Evolutionary conservation across 768 basidiomycete species (phyloP).

Genomic region (Nidularia sp.): DNA sequence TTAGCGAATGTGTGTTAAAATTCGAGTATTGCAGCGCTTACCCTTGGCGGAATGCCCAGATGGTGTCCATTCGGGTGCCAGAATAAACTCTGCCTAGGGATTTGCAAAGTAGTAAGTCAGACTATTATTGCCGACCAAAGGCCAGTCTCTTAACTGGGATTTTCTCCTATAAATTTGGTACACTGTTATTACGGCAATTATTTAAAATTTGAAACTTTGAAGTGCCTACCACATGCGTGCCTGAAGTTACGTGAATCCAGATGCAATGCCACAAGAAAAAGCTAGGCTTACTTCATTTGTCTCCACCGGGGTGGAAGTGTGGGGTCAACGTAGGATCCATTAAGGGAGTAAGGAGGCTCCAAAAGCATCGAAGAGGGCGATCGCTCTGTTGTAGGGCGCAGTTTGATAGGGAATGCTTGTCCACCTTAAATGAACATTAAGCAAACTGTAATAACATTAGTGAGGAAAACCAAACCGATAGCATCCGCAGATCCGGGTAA

Average conservation of each 20-base stretch:
- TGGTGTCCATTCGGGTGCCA: slow-evolving; percentile 58
- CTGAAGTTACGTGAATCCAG: slow-evolving; percentile 13
- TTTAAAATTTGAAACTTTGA: neutral
- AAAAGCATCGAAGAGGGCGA: slow-evolving; percentile 73
- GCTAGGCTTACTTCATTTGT: slow-evolving; percentile 60
- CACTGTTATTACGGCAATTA: neutral
- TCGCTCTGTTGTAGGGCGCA: slow-evolving; percentile 67
- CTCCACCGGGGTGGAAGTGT: slow-evolving; percentile 50
- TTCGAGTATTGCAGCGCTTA: slow-evolving; percentile 15
- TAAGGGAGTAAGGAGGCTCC: slow-evolving; percentile 61
- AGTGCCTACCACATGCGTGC: slow-evolving; percentile 41
- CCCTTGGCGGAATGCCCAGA: slow-evolving; percentile 62
- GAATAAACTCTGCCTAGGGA: slow-evolving; percentile 37
- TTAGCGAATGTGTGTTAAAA: slow-evolving; percentile 8
- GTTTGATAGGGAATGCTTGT: slow-evolving; percentile 81
- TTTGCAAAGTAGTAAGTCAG: slow-evolving; percentile 4
- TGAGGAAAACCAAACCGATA: slow-evolving; percentile 33
- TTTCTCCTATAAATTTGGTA: slow-evolving; percentile 36
- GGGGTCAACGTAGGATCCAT: slow-evolving; percentile 35
- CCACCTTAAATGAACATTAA: slow-evolving; percentile 41
- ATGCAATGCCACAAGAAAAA: neutral
- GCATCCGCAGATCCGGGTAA: slow-evolving; percentile 71
- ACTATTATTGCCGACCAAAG: neutral
- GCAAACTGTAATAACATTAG: slow-evolving; percentile 3
- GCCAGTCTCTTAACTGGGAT: slow-evolving; percentile 38